Base-by-base conservation (phyloP, 257 asterid species). In the Ilex asprella region DNA sequence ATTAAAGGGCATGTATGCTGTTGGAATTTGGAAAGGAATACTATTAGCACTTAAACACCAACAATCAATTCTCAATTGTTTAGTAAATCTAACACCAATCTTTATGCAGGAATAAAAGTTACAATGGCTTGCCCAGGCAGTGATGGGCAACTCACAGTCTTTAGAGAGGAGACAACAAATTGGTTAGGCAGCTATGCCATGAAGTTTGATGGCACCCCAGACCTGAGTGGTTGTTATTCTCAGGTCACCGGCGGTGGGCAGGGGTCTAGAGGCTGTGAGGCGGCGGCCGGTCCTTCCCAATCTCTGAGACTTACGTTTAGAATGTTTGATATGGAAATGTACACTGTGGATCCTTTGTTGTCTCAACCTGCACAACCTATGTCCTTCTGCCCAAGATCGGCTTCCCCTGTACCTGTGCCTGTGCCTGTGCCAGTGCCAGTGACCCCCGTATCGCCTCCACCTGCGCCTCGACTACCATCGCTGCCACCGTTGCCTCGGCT, bases 151-250 rank as follows among this genome's bases (percentile, higher is more conserved):
- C 53, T 63, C 56, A 69, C 82, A 10, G 63, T 70, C 7, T 67
- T 77, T 86, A 70, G 90, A 58, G 95, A 89, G 61, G 90, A 87
- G 55, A 81, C 92, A 2, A 83, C 97, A 2, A 84, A 89, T 15
- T 85, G 89, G 90, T 52, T 82, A 16, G 99, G 99, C 6, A 71
- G 57, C 64, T 93, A 76, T 14, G 82, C 78, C 1, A 82, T 93
- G 82, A 82, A 79, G 32, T 67, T 93, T 44, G 89, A 73, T 2
- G 95, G 95, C 46, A 65, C 82, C n/a, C 95, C 93, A 7, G 83
- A 87, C 56, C 71, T 91, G 76, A 73, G 86, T 31, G 61, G 74
- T 27, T 91, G 97, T 75, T 81, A 64, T 59, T 75, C 84, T 2
- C 97, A 82, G 70, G 89, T 87, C 39, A 73, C 84, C 3, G 80